phyloP scores from a whole-genome alignment of 805 yeast genomes.

The Kodamaea laetipori region DNA sequence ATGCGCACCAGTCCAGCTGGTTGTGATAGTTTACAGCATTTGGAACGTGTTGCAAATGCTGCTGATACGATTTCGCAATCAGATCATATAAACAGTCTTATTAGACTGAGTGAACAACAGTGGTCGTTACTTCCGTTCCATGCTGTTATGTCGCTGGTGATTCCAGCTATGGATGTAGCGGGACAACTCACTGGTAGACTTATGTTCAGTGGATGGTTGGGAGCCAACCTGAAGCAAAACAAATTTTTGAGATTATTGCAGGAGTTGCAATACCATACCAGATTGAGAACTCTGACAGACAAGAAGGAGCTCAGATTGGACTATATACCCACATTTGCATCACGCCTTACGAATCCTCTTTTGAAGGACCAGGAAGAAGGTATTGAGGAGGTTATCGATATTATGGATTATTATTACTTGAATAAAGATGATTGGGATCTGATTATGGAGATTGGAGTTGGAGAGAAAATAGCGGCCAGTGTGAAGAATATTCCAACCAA shows the following conservation, averaged over 20 bases:
- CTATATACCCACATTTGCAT: conserved; percentile 66
- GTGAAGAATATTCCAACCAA: conserved; percentile 66
- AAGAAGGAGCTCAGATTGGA: conserved; percentile 73
- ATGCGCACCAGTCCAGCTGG: conserved; percentile 59
- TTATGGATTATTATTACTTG: conserved; percentile 82
- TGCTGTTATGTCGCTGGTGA: conserved; percentile 80
- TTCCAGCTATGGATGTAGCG: conserved; percentile 73
- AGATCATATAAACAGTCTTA: conserved; percentile 77
- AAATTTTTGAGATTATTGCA: conserved; percentile 80
- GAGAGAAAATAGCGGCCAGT: conserved; percentile 30
- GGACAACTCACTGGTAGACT: conserved; percentile 72
- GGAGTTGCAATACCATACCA: conserved; percentile 84
- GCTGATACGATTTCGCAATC: conserved; percentile 86
- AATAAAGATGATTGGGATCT: conserved; percentile 93
- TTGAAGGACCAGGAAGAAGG: conserved; percentile 59
- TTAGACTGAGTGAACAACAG: conserved; percentile 88
- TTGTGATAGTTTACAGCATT: conserved; percentile 45
- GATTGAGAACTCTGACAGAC: conserved; percentile 77
- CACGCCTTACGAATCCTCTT: conserved; percentile 61
- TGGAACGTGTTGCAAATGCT: conserved; percentile 70
- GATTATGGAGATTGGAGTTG: conserved; percentile 80
- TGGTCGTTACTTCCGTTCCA: conserved; percentile 94
- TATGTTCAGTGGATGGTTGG: conserved; percentile 83
- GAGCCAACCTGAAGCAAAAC: conserved; percentile 82
- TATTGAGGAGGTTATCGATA: conserved; percentile 61